These are phyloP conservation scores for Aphanomyces astaci DNA, from an alignment of 352 stramenopile genomes.

Conservation along the genomic window DNA sequence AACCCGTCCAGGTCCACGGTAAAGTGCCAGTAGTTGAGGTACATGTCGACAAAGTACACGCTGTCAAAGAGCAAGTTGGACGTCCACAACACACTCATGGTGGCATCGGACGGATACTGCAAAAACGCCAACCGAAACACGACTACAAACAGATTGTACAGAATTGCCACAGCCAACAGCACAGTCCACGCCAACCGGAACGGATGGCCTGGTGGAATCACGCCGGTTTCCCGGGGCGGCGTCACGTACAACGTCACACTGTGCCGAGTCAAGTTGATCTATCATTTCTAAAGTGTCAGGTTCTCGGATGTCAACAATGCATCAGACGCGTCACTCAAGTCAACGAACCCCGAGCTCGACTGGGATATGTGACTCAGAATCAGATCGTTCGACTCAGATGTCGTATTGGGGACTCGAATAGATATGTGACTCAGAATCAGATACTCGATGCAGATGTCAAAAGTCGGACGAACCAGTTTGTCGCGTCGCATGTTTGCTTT, in stretches of 20 bases:
- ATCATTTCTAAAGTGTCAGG: too few relatives aligned
- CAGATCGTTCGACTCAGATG: too few relatives aligned
- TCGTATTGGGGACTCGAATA: too few relatives aligned
- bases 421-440: constrained; percentile 36
- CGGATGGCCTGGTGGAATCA: background rate
- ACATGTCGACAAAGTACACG: constrained; percentile 42
- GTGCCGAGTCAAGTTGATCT: constrained; percentile 30
- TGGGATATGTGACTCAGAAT: too few relatives aligned
- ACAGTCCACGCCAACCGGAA: constrained; percentile 59
- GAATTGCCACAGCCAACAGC: constrained; percentile 38
- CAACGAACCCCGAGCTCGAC: too few relatives aligned
- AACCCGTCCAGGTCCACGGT: constrained; percentile 49
- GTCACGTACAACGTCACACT: constrained; percentile 17
- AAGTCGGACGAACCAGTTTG: constrained; percentile 42
- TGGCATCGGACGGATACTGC: constrained; percentile 25
- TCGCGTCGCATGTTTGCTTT: constrained; percentile 24
- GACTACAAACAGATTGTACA: constrained; percentile 62
- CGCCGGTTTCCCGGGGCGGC: background rate
- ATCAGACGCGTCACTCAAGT: too few relatives aligned
- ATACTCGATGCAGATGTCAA: too few relatives aligned
- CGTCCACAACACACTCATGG: constrained; percentile 27
- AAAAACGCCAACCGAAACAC: constrained; percentile 68
- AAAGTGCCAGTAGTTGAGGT: constrained; percentile 71
- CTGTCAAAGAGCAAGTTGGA: constrained; percentile 40
- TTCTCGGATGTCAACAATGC: too few relatives aligned